Percentiles rank a stretch among this genome's conserved stretches.
phyloP scores from a whole-genome alignment of 2,329 filamentous ascomycete genomes.

The Cladorrhinum sp. region DNA sequence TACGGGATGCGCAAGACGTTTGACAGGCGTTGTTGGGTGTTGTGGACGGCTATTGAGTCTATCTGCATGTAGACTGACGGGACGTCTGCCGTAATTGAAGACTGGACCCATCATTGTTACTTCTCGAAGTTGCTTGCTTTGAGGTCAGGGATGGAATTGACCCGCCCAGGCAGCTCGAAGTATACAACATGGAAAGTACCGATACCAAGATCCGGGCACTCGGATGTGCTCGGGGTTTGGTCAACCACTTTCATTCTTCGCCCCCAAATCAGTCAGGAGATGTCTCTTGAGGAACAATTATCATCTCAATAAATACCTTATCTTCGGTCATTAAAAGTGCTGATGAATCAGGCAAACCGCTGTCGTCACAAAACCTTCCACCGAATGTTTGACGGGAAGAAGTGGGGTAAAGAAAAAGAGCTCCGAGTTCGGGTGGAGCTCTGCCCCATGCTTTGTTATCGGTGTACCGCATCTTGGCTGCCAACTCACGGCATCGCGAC shows the following conservation, averaged over 20 bases:
- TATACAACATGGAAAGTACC: not conserved
- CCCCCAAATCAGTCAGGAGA: too few relatives aligned
- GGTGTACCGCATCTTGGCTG: conserved; percentile 6
- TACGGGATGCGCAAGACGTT: not conserved
- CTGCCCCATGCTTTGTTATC: not conserved
- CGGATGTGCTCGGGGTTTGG: not conserved
- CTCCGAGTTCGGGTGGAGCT: conserved; percentile 19
- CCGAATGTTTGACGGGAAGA: not conserved
- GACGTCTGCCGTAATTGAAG: too few relatives aligned
- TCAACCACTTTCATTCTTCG: not conserved
- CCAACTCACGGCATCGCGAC: not conserved
- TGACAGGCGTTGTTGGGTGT: not conserved
- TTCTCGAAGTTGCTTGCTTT: too few relatives aligned
- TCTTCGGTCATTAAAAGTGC: not conserved
- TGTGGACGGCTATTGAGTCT: too few relatives aligned
- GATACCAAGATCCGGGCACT: not conserved
- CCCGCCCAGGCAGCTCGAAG: not conserved
- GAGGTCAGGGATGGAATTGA: not conserved
- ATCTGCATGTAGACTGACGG: too few relatives aligned
- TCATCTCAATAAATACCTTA: not conserved
- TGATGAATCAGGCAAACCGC: not conserved
- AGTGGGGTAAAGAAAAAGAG: conserved; percentile 7
- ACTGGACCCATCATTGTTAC: too few relatives aligned
- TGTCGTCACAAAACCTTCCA: conserved; percentile 3
- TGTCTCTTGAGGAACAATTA: not conserved